Evolutionary conservation across 2,329 filamentous ascomycete species (phyloP), one percentile per base, ranked within the genome.

Genomic region (Colletotrichum horii): DNA sequence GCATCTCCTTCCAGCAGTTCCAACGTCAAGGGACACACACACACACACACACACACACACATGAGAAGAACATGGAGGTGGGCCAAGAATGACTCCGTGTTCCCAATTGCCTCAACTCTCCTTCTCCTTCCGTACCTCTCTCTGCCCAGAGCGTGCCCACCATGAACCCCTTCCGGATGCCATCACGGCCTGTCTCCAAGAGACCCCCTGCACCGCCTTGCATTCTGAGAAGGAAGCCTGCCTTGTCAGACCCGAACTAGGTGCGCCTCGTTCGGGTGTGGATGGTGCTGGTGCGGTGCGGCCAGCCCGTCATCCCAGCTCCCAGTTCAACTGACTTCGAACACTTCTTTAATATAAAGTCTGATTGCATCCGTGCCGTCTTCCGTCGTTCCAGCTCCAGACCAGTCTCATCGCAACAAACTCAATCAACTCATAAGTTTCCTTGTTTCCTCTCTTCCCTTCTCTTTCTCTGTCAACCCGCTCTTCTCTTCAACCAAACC

Each of bases 211-310:
- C 74, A 26, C 56, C 38, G 66, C 71, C 74, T 67, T 58, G 74
- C 74, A 43, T 70, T 66, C 66, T 61, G 71, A 74, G 52, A 74
- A 74, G 66, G 60, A 71, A 76, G 36, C 74, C 43, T 71, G 38
- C 74, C 74, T 76, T 71, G 74, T 75, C 71, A 76, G 60, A 75
- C 74, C 71, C 66, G 60, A 75, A 34, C 58, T 48, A 30, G 66
- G 52, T 75, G 71, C 66, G 74, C 74, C 74, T 76, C 74, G 60
- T 71, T 61, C 66, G 52, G 60, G 36, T 66, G 61, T 69, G 74
- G 58, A 69, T 69, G 58, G 56, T 36, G 43, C 43, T 52, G 43
- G 43, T 52, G 43, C 64, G 43, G 43, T 52, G 43, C 64, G 56
- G 36, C 28, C 70, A 32, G 68, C 62, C 70, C 43, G 24, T 52